Percentiles rank a stretch among this genome's conserved stretches.
Evolutionary conservation across 768 basidiomycete genomes (phyloP).

Genomic region (Calocera cornea): DNA sequence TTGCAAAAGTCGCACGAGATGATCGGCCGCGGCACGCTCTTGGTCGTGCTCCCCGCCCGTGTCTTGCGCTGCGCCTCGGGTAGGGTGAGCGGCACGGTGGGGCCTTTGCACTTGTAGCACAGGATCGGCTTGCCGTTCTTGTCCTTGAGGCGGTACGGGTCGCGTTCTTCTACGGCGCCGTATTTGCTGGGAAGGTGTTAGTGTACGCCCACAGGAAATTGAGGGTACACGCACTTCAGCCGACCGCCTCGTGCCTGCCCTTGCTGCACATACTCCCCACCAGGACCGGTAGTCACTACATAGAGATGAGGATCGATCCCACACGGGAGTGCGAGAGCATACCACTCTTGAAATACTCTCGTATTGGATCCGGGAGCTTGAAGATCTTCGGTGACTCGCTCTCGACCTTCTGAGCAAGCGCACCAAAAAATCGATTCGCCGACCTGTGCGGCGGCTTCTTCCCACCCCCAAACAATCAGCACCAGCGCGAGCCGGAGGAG

Average conservation of each 20-base stretch:
- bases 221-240: slow-evolving; percentile 48
- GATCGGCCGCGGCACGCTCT: slow-evolving; percentile 33
- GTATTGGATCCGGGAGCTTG: slow-evolving; percentile 73
- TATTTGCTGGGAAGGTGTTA: slow-evolving; percentile 23
- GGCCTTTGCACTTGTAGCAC: slow-evolving; percentile 80
- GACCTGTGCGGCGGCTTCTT: slow-evolving; percentile 3
- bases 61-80: slow-evolving; percentile 7
- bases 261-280: slow-evolving; percentile 72
- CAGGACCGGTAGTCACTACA: slow-evolving; percentile 61
- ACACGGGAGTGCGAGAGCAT: slow-evolving; percentile 18
- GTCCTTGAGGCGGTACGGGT: slow-evolving; percentile 75
- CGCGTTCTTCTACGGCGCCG: slow-evolving; percentile 82
- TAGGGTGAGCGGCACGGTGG: slow-evolving; percentile 45
- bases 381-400: slow-evolving; percentile 64
- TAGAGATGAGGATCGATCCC: neutral
- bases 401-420: slow-evolving; percentile 58
- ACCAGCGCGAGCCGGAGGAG: neutral
- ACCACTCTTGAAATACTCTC: slow-evolving; percentile 80
- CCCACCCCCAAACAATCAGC: neutral
- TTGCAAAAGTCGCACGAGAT: slow-evolving; percentile 91
- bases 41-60: neutral
- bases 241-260: slow-evolving; percentile 64
- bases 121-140: slow-evolving; percentile 69
- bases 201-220: slow-evolving; percentile 5
- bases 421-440: slow-evolving; percentile 21